Conservation (phyloP, 2,329 filamentous ascomycete genomes). For the Talaromyces sp. region DNA sequence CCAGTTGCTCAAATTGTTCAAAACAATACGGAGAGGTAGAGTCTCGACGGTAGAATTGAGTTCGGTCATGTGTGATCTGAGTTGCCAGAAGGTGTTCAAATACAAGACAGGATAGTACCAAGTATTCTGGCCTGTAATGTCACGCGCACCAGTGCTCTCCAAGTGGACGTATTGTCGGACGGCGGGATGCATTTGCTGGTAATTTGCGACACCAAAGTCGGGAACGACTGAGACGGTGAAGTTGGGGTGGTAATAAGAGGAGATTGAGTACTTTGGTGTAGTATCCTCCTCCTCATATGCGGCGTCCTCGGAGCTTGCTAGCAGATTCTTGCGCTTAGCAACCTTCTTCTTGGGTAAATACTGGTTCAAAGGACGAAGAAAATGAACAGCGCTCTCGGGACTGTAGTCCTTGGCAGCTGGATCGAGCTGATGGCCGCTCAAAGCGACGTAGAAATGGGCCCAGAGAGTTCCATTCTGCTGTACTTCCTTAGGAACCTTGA, state of each 20-base stretch:
- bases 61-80: conserved; percentile 83
- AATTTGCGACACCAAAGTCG: conserved; percentile 67
- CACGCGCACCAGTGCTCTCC: conserved; percentile 75
- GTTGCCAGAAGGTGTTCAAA: conserved; percentile 95
- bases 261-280: conserved; percentile 63
- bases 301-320: conserved; percentile 54
- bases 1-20: conserved; percentile 80
- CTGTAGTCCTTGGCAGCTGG: conserved; percentile 70
- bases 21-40: conserved; percentile 75
- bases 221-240: conserved; percentile 85
- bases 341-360: conserved; percentile 89
- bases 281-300: conserved; percentile 51
- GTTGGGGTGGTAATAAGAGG: conserved; percentile 92
- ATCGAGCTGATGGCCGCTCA: conserved; percentile 72
- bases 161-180: conserved; percentile 73
- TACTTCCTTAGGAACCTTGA: conserved; percentile 71
- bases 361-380: conserved; percentile 79
- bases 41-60: conserved; percentile 84
- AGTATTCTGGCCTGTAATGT: conserved; percentile 77
- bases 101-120: conserved; percentile 94
- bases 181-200: conserved; percentile 65
- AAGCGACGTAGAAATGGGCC: conserved; percentile 86
- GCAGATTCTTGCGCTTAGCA: conserved; percentile 79
- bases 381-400: conserved; percentile 72
- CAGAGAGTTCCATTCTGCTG: conserved; percentile 92